Conservation (phyloP, 257 asterid species). For the Gentiana dahurica region DNA sequence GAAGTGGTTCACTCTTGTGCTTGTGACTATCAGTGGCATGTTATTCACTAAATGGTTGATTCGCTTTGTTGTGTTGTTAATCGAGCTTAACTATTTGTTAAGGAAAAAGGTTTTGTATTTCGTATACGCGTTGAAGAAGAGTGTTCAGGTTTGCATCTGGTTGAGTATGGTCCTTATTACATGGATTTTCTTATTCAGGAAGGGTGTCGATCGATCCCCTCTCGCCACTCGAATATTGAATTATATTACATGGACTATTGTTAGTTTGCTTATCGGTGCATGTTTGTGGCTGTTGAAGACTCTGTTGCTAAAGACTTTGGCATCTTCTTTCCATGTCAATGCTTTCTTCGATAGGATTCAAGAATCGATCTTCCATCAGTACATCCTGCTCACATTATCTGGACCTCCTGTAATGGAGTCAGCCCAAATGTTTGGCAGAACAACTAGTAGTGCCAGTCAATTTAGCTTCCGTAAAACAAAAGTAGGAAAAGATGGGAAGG, state of each 20-base stretch:
- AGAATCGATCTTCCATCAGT: constrained; percentile 67
- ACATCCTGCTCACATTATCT: constrained; percentile 45
- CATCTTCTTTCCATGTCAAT: constrained; percentile 68
- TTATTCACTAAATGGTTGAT: constrained; percentile 52
- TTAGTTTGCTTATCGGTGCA: constrained; percentile 53
- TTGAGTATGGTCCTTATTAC: constrained; percentile 48
- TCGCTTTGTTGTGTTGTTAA: constrained; percentile 51
- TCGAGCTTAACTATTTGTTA: constrained; percentile 66
- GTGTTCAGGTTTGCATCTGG: constrained; percentile 66
- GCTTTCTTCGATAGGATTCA: constrained; percentile 84
- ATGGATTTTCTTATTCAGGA: constrained; percentile 48
- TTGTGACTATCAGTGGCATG: constrained; percentile 74
- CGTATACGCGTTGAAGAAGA: constrained; percentile 62
- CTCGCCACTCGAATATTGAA: constrained; percentile 27
- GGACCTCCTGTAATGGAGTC: constrained; percentile 70
- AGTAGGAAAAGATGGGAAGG: constrained; percentile 55
- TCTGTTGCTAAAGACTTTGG: constrained; percentile 60
- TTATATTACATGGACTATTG: constrained; percentile 62
- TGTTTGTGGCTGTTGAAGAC: constrained; percentile 74
- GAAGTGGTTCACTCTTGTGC: constrained; percentile 66
- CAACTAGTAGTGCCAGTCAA: constrained; percentile 38
- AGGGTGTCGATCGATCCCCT: constrained; percentile 30
- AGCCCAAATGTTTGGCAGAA: constrained; percentile 38
- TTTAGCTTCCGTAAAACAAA: constrained; percentile 35
- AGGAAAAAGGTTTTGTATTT: constrained; percentile 70